phyloP scores from a whole-genome alignment of 2,329 filamentous ascomycete genomes.

The Xylaria sp. region DNA sequence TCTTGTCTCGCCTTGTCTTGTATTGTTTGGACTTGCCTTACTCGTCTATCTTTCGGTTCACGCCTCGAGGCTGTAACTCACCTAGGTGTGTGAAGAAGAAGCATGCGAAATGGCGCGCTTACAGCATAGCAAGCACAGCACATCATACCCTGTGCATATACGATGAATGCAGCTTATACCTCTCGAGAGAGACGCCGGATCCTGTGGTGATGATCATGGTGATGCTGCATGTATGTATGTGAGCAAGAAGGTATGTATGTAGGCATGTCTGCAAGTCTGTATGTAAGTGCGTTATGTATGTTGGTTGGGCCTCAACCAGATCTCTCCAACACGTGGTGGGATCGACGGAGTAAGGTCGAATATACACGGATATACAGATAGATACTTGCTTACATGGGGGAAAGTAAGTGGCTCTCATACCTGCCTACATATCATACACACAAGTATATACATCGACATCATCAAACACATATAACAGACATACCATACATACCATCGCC shows the following conservation, averaged over 20 bases:
- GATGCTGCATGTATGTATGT: slow-evolving; percentile 1
- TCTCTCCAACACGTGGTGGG: neutral
- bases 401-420: neutral
- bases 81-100: slow-evolving; percentile 28
- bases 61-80: slow-evolving; percentile 19
- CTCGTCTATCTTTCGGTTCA: too few relatives aligned
- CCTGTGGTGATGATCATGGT: neutral
- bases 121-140: neutral
- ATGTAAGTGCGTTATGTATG: slow-evolving; percentile 1
- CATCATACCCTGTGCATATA: slow-evolving; percentile 16
- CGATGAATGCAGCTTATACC: slow-evolving; percentile 18
- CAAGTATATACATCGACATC: too few relatives aligned
- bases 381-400: slow-evolving; percentile 13
- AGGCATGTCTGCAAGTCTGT: neutral
- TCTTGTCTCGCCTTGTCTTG: too few relatives aligned
- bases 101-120: neutral
- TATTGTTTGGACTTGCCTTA: neutral
- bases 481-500: too few relatives aligned
- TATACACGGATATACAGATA: slow-evolving; percentile 23
- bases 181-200: neutral
- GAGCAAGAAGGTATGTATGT: neutral
- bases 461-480: too few relatives aligned
- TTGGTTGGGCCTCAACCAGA: neutral
- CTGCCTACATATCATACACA: neutral
- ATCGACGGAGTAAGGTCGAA: slow-evolving; percentile 9